Evolutionary conservation across 352 stramenopile species (phyloP).

Genomic region (Globisporangium mamillatum): DNA sequence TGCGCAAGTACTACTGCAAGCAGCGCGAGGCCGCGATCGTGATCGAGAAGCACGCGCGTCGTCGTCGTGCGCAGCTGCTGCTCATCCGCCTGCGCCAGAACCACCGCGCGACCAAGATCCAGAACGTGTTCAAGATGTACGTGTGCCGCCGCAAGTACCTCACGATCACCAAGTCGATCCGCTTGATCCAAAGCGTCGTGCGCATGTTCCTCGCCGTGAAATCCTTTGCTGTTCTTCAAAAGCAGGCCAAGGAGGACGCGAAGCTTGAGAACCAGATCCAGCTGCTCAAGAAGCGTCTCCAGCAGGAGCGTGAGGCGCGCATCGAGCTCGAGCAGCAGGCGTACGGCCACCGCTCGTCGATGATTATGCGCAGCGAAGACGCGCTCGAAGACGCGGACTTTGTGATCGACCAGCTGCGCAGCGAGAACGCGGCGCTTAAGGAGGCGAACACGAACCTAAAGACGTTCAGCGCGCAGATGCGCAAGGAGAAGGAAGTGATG

Average conservation of each 20-base stretch:
- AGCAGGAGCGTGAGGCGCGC: conserved; percentile 87
- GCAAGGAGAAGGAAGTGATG: conserved; percentile 90
- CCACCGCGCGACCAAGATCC: conserved; percentile 76
- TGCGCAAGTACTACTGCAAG: conserved; percentile 52
- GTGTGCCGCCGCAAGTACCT: conserved; percentile 59
- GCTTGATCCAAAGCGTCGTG: conserved; percentile 79
- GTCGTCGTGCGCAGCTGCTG: conserved; percentile 56
- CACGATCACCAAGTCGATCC: conserved; percentile 64
- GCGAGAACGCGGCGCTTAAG: conserved; percentile 81
- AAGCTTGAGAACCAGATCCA: conserved; percentile 97
- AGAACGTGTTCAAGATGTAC: conserved; percentile 85
- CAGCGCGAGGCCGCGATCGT: conserved; percentile 56
- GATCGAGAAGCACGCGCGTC: conserved; percentile 67
- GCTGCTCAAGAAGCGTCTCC: conserved; percentile 88
- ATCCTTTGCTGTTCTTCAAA: conserved; percentile 66
- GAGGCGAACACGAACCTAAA: conserved; percentile 85
- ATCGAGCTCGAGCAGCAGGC: conserved; percentile 79
- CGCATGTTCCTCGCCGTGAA: conserved; percentile 80
- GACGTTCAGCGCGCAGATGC: conserved; percentile 72
- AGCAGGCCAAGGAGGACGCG: conserved; percentile 91
- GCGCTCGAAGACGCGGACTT: conserved; percentile 76
- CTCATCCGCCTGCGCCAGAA: conserved; percentile 58
- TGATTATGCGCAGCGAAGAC: conserved; percentile 79
- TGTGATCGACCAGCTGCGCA: conserved; percentile 82
- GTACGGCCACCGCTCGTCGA: conserved; percentile 61